Percentiles rank a stretch among this genome's conserved stretches.
Conservation (phyloP, 192 early-diverging fungal genomes). For the Globomyces pollinis-pini region DNA sequence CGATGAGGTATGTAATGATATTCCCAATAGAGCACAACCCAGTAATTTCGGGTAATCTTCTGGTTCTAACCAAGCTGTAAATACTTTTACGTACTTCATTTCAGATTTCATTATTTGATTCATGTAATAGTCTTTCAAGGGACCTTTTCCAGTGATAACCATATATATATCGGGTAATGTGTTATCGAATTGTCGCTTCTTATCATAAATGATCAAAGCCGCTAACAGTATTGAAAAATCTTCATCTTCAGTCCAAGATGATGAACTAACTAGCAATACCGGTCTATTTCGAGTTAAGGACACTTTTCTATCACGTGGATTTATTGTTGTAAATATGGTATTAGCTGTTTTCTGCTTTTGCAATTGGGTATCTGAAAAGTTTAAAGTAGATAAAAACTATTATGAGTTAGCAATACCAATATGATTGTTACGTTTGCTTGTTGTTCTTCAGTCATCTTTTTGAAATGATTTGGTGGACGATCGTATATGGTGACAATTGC, state of each 20-base stretch:
- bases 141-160: conserved; percentile 91
- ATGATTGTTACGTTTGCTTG: too few relatives aligned
- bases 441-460: conserved; percentile 49
- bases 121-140: conserved; percentile 64
- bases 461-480: conserved; percentile 71
- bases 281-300: conserved; percentile 23
- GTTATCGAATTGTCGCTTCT: too few relatives aligned
- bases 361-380: too few relatives aligned
- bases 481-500: conserved; percentile 79
- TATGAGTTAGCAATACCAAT: too few relatives aligned
- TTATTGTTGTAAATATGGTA: too few relatives aligned
- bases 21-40: conserved; percentile 88
- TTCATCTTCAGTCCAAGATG: conserved; percentile 95
- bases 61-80: conserved; percentile 70
- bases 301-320: too few relatives aligned
- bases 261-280: conserved; percentile 85
- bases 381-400: too few relatives aligned
- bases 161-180: conserved; percentile 53
- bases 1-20: conserved; percentile 90
- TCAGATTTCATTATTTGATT: conserved; percentile 50
- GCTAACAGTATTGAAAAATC: conserved; percentile 79
- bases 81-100: conserved; percentile 42
- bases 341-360: too few relatives aligned
- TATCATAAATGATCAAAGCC: conserved; percentile 39
- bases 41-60: conserved; percentile 81